Percentiles rank a stretch among this genome's conserved stretches.
phyloP scores from a whole-genome alignment of 768 basidiomycete genomes.

The Mycena metata region DNA sequence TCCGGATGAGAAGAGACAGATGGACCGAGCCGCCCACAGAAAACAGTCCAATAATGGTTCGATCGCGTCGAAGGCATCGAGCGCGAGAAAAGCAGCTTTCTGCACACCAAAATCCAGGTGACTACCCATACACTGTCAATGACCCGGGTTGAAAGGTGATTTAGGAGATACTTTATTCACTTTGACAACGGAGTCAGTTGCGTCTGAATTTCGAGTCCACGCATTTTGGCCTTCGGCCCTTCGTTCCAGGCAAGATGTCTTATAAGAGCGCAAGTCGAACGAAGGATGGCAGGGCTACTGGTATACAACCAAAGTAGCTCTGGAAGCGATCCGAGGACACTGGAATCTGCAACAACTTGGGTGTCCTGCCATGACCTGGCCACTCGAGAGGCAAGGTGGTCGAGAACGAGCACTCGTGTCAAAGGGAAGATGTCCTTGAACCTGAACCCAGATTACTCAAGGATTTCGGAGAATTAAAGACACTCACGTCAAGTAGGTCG shows the following conservation, averaged over 20 bases:
- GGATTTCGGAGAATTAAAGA: no score
- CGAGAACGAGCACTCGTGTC: not conserved
- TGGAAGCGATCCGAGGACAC: not conserved
- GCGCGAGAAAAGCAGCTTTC: no score
- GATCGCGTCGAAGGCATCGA: no score
- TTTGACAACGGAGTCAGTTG: not conserved
- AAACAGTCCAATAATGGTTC: no score
- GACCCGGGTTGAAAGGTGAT: no score
- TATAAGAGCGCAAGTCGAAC: not conserved
- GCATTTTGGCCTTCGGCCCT: not conserved
- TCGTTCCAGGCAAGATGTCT: not conserved
- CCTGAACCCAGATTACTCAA: not conserved
- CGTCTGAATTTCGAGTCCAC: not conserved
- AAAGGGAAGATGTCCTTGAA: conserved; percentile 1
- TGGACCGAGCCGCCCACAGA: no score
- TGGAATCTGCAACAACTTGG: not conserved
- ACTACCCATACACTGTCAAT: no score
- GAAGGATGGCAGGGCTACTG: not conserved
- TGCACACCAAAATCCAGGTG: no score
- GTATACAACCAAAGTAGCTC: not conserved
- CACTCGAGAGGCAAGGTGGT: not conserved
- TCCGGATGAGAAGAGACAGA: no score
- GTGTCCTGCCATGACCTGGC: not conserved
- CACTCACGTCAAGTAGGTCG: not conserved
- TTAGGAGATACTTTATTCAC: no score